phyloP scores from a whole-genome alignment of 768 basidiomycete species.

The Mycena metata region DNA sequence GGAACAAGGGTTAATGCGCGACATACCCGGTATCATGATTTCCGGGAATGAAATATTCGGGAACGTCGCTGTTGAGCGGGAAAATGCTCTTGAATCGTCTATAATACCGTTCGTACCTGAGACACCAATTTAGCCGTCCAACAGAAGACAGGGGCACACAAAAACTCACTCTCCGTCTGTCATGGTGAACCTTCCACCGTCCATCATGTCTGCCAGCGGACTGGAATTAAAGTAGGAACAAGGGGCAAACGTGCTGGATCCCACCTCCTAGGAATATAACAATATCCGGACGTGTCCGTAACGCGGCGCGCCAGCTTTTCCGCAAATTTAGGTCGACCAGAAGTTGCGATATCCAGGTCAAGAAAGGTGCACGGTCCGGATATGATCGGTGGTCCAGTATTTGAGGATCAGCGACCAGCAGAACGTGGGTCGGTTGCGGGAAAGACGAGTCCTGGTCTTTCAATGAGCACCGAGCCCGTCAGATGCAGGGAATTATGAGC shows the following conservation, averaged over 20 bases:
- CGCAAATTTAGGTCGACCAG: conserved; percentile 87
- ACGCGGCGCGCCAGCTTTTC: conserved; percentile 84
- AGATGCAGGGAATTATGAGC: conserved; percentile 7
- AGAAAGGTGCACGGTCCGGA: conserved; percentile 65
- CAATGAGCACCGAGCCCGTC: conserved; percentile 7
- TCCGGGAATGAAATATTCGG: conserved; percentile 84
- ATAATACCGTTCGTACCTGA: conserved; percentile 82
- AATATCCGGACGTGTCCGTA: conserved; percentile 71
- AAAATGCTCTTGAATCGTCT: conserved; percentile 82
- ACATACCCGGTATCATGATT: conserved; percentile 91
- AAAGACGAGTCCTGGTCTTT: conserved; percentile 19
- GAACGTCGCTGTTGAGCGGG: conserved; percentile 57
- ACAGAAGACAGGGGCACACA: not conserved
- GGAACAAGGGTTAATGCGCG: conserved; percentile 8
- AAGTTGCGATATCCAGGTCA: conserved; percentile 72
- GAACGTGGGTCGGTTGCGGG: conserved; percentile 60
- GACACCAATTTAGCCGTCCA: not conserved
- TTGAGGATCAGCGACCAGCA: conserved; percentile 93
- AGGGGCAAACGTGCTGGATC: not conserved
- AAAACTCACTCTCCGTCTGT: conserved; percentile 74
- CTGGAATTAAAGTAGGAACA: conserved; percentile 3
- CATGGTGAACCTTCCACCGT: conserved; percentile 80
- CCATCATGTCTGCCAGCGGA: conserved; percentile 80
- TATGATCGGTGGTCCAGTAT: conserved; percentile 84
- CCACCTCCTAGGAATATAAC: conserved; percentile 80